Evolutionary conservation across 2,329 filamentous ascomycete genomes (phyloP).

Genomic region (Cordyceps farinosa): DNA sequence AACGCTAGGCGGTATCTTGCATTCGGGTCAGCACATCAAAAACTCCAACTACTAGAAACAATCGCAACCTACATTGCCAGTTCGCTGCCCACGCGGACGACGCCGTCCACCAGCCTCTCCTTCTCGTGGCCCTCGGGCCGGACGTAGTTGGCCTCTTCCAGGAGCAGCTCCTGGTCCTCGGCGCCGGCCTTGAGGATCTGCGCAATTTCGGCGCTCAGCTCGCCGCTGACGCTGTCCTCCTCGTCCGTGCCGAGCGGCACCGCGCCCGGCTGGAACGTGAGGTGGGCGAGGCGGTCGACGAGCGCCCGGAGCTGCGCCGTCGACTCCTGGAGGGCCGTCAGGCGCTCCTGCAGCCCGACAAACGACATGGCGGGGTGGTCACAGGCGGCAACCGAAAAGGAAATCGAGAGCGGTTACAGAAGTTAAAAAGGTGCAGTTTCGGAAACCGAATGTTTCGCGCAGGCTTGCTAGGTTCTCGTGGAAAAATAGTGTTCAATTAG

Average conservation of each 20-base stretch:
- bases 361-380: constrained; percentile 44
- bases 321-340: constrained; percentile 58
- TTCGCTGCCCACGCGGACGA: constrained; percentile 65
- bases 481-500: not conserved
- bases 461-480: not conserved
- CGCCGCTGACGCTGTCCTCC: constrained; percentile 57
- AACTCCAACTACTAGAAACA: not conserved
- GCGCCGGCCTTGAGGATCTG: constrained; percentile 73
- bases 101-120: constrained; percentile 61
- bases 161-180: constrained; percentile 77
- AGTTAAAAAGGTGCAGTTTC: too few relatives aligned
- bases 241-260: constrained; percentile 48
- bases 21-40: constrained; percentile 13
- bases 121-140: constrained; percentile 54
- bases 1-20: constrained; percentile 61
- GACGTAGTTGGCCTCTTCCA: constrained; percentile 73
- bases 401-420: too few relatives aligned
- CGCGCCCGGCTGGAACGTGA: constrained; percentile 57
- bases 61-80: constrained; percentile 58
- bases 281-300: constrained; percentile 55
- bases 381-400: too few relatives aligned
- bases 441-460: not conserved
- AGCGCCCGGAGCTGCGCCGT: constrained; percentile 55
- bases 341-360: constrained; percentile 59
- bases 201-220: constrained; percentile 77